These are phyloP conservation scores for Oropetium thomaeum DNA, from an alignment of 176 grass and related monocot genomes.

Conservation along the genomic window DNA sequence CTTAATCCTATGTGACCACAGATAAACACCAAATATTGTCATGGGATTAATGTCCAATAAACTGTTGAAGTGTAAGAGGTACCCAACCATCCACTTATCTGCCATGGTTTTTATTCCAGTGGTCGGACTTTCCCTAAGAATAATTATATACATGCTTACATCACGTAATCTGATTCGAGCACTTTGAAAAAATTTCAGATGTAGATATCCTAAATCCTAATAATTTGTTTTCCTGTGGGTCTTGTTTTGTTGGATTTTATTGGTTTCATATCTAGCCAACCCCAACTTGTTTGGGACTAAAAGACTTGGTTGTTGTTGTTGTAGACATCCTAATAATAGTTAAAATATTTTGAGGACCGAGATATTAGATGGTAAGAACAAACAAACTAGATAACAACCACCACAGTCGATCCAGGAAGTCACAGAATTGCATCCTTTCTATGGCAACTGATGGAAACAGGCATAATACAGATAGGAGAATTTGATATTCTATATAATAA, in stretches of 20 bases:
- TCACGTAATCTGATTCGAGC: background rate
- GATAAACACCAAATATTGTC: background rate
- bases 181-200: background rate
- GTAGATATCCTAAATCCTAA: too few relatives aligned
- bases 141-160: background rate
- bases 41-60: slow-evolving; percentile 1
- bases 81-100: background rate
- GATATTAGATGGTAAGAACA: background rate
- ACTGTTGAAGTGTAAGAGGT: background rate
- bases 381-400: background rate
- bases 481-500: background rate
- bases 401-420: background rate
- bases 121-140: background rate
- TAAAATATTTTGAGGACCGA: slow-evolving; percentile 1
- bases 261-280: too few relatives aligned
- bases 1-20: background rate
- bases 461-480: background rate
- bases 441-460: background rate
- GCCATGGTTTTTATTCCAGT: background rate
- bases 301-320: too few relatives aligned
- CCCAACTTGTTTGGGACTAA: too few relatives aligned
- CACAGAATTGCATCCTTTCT: background rate
- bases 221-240: too few relatives aligned
- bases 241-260: too few relatives aligned
- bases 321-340: background rate